Percentiles rank a stretch among this genome's conserved stretches.
phyloP scores from a whole-genome alignment of 2,329 filamentous ascomycete genomes.

The Ramularia endophylla region DNA sequence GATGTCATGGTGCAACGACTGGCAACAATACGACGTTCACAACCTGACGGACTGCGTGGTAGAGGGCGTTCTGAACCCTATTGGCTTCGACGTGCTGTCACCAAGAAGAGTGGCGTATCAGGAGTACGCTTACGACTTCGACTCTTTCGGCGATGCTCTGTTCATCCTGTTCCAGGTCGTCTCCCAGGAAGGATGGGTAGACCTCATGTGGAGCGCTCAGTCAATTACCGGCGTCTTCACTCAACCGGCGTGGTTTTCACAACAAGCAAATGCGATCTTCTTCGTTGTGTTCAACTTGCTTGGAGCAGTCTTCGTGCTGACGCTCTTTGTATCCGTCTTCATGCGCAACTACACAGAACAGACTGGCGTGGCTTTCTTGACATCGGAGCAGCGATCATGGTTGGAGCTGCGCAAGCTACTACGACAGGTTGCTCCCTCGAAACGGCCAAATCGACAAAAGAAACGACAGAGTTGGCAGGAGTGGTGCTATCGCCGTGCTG shows the following conservation, averaged over 20 bases:
- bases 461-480: conserved; percentile 70
- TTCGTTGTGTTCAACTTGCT: conserved; percentile 96
- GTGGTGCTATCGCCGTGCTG: conserved; percentile 92
- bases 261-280: conserved; percentile 84
- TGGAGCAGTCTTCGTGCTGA: conserved; percentile 92
- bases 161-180: conserved; percentile 99
- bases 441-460: conserved; percentile 74
- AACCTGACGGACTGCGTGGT: conserved; percentile 71
- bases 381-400: conserved; percentile 94
- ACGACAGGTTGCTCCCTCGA: conserved; percentile 89
- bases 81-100: conserved; percentile 76
- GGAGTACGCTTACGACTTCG: conserved; percentile 86
- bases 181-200: conserved; percentile 95
- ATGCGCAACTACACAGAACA: conserved; percentile 99
- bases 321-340: conserved; percentile 96
- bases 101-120: conserved; percentile 61
- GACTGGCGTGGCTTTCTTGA: conserved; percentile 93
- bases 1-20: conserved; percentile 75
- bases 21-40: conserved; percentile 43
- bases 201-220: conserved; percentile 82
- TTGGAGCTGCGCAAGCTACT: conserved; percentile 88
- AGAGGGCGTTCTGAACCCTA: conserved; percentile 73
- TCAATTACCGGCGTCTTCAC: conserved; percentile 69
- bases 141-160: conserved; percentile 86
- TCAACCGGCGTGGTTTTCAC: conserved; percentile 64